Base-by-base conservation (phyloP, 2,329 filamentous ascomycete species). In the Aspergillus spinulosporus region DNA sequence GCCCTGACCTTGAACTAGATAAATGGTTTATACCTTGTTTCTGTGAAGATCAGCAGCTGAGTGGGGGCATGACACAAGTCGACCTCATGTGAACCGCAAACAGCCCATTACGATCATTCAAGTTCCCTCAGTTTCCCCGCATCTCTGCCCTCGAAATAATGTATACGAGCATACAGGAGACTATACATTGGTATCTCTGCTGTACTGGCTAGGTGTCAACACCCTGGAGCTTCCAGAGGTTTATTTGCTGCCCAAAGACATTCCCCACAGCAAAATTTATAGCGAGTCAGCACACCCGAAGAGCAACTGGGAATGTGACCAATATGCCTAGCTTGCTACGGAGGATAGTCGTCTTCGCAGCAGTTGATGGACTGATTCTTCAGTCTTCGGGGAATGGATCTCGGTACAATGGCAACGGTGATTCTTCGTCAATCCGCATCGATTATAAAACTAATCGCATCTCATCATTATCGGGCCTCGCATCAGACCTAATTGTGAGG, bases 281-380 rank as follows among this genome's bases (percentile, higher is more conserved):
- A 44, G 31, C 49, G 34, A 52, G 43, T 9, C 15, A 34, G 50
- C 59, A 49, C 53, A 50, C 34, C 44, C 15, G 21, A 26, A 42
- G 28, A 21, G 6, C 50, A 15, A 46, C 11, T 52, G 54, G 53
- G 21, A 39, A 61, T 52, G 34, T 54, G 44, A 26, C 54, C 60
- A 53, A 59, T 52, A 94, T 95, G 91, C 87, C 90, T 54, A 82
- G 83, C 62, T 78, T 96, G 59, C 86, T 89, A 57, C 88, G 89
- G 70, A 95, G 94, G 75, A 77, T 96, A 54, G 71, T 92, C 62
- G 84, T 96, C 64, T 88, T 88, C 73, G 90, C 92, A 54, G 86
- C 90, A 28, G 84, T 88, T 53, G 92, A 97, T 68, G 92, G 92
- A 56, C 81, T 97, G 51, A 79, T 96, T 61, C 81, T 97, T 44